Evolutionary conservation across 139 green algal genomes (phyloP).

Genomic region (Micractinium conductrix): DNA sequence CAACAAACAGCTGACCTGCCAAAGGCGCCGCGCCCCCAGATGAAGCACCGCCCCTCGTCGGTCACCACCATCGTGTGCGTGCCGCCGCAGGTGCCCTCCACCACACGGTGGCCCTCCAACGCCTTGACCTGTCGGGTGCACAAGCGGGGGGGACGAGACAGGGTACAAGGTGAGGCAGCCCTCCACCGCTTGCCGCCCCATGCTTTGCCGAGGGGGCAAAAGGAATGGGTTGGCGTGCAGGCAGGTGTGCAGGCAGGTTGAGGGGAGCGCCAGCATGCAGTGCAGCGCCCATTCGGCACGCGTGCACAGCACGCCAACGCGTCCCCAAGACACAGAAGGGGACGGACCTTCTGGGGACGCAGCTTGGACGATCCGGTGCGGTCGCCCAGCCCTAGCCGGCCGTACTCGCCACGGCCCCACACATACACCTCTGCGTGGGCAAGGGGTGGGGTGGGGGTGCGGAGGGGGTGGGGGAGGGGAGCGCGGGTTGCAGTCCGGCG

Average conservation of each 20-base stretch:
- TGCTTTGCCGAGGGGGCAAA: too few relatives aligned
- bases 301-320: too few relatives aligned
- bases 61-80: constrained; percentile 80
- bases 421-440: constrained; percentile 70
- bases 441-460: background rate
- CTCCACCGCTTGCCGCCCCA: too few relatives aligned
- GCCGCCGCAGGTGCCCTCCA: constrained; percentile 77
- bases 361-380: constrained; percentile 72
- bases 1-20: constrained; percentile 54
- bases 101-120: constrained; percentile 58
- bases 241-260: too few relatives aligned
- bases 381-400: constrained; percentile 87
- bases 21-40: constrained; percentile 82
- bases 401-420: constrained; percentile 93
- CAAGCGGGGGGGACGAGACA: constrained; percentile 78
- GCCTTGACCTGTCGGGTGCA: constrained; percentile 60
- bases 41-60: constrained; percentile 73
- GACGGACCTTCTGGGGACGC: constrained; percentile 72
- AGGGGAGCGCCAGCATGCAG: too few relatives aligned
- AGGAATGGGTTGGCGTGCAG: too few relatives aligned
- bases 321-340: constrained; percentile 87
- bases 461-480: too few relatives aligned
- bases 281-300: too few relatives aligned
- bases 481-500: too few relatives aligned
- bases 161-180: too few relatives aligned